A percentile compares a stretch with the other conserved stretches of the same genome.
These are phyloP conservation scores for Phytophthora agathidicida DNA, from an alignment of 352 stramenopile species.

Conservation along the genomic window DNA sequence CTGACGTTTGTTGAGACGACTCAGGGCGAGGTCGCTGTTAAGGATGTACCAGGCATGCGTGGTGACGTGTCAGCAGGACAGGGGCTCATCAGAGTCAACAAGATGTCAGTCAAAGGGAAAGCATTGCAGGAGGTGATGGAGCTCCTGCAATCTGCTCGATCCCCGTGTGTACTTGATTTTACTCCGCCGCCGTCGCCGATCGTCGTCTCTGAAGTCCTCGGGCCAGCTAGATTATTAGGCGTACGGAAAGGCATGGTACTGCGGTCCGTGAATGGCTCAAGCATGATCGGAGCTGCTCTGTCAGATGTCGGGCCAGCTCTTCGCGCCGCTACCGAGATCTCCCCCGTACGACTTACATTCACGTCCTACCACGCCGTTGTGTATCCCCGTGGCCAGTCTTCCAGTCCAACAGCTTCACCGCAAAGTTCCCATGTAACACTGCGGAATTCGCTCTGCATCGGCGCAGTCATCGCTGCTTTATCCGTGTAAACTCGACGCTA, in stretches of 20 bases:
- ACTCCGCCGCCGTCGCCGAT: constrained; percentile 52
- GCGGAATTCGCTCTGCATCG: constrained; percentile 50
- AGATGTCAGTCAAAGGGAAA: constrained; percentile 36
- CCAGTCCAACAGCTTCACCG: not conserved
- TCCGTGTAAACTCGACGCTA: constrained; percentile 23
- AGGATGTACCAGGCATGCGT: constrained; percentile 34
- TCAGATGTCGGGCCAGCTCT: constrained; percentile 35
- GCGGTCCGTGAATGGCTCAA: constrained; percentile 34
- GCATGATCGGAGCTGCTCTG: constrained; percentile 47
- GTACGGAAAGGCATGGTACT: constrained; percentile 49
- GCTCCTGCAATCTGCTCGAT: constrained; percentile 36
- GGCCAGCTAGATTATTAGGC: constrained; percentile 26
- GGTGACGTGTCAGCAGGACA: constrained; percentile 41
- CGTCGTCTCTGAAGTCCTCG: constrained; percentile 40
- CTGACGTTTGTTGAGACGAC: constrained; percentile 54
- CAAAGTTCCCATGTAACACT: constrained; percentile 8
- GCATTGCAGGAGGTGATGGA: constrained; percentile 46
- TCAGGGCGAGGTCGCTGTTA: constrained; percentile 48
- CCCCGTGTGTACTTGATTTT: constrained; percentile 56
- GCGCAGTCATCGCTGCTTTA: constrained; percentile 46
- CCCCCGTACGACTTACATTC: constrained; percentile 39
- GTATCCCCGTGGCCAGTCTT: not conserved
- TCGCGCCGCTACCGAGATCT: constrained; percentile 21
- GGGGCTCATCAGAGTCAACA: constrained; percentile 52
- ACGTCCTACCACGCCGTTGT: constrained; percentile 21